Evolutionary conservation across 176 grass and related monocot species (phyloP).

Genomic region (Oryza longistaminata): DNA sequence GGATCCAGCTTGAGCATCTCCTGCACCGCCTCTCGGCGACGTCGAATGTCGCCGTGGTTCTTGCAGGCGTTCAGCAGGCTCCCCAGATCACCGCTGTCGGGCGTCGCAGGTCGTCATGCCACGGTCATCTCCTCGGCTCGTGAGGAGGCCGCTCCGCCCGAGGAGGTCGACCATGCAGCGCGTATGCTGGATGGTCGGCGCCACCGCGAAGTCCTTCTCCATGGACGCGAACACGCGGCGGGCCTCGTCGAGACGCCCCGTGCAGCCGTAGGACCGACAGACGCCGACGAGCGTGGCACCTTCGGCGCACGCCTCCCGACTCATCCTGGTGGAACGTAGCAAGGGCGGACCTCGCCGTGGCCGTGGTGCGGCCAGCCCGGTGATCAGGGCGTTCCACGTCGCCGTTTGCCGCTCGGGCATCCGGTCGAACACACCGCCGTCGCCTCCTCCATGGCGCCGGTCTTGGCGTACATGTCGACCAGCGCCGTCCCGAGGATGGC

Average conservation of each 20-base stretch:
- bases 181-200: conserved; percentile 56
- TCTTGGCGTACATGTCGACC: conserved; percentile 60
- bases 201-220: conserved; percentile 36
- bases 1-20: conserved; percentile 59
- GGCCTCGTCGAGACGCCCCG: conserved; percentile 37
- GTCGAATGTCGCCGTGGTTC: conserved; percentile 47
- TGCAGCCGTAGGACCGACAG: conserved; percentile 49
- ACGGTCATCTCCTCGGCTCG: conserved; percentile 46
- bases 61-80: conserved; percentile 59
- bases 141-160: conserved; percentile 36
- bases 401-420: conserved; percentile 31
- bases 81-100: conserved; percentile 38
- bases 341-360: conserved; percentile 21
- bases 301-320: conserved; percentile 36
- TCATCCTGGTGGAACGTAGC: conserved; percentile 38
- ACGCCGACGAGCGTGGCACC: conserved; percentile 43
- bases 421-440: conserved; percentile 39
- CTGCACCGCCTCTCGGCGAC: conserved; percentile 43
- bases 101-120: conserved; percentile 37
- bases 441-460: conserved; percentile 39
- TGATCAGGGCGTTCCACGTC: conserved; percentile 58
- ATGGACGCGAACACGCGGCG: conserved; percentile 46
- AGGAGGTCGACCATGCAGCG: conserved; percentile 68
- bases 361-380: conserved; percentile 51
- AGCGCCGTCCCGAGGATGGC: conserved; percentile 56